These are phyloP conservation scores for Camelina laxa DNA, from an alignment of 345 rosid species.

Conservation along the genomic window DNA sequence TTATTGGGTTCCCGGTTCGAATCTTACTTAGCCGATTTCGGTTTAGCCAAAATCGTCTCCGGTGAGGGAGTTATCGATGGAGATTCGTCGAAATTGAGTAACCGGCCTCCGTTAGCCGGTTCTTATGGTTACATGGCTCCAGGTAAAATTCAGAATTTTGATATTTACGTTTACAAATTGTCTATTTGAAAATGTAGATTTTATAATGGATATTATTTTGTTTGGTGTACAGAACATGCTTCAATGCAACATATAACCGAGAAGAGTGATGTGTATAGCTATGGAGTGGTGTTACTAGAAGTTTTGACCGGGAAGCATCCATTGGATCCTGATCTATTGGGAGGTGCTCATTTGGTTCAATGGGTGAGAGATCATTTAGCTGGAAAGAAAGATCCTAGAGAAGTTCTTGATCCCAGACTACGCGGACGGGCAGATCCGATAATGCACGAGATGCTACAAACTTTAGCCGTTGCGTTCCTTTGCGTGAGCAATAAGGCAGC, in stretches of 20 bases:
- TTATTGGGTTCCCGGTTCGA: conserved; percentile 72
- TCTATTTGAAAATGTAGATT: not conserved
- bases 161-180: not conserved
- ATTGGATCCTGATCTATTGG: conserved; percentile 80
- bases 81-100: conserved; percentile 52
- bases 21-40: conserved; percentile 88
- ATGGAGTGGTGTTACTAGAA: conserved; percentile 80
- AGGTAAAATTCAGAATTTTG: conserved; percentile 48
- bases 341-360: conserved; percentile 80
- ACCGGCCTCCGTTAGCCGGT: conserved; percentile 80
- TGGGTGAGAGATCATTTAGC: conserved; percentile 86
- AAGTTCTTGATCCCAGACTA: conserved; percentile 76
- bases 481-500: conserved; percentile 63
- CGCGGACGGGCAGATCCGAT: conserved; percentile 77
- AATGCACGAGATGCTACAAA: conserved; percentile 91
- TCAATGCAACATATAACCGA: conserved; percentile 76
- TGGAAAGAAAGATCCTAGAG: conserved; percentile 61
- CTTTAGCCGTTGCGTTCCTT: conserved; percentile 83
- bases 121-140: conserved; percentile 99
- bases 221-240: conserved; percentile 66
- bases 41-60: conserved; percentile 66
- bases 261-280: conserved; percentile 93
- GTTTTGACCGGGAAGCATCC: conserved; percentile 93
- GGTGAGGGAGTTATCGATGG: conserved; percentile 31
- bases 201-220: not conserved